Evolutionary conservation across 495 filamentous ascomycete genomes (phyloP).

Genomic region (Pyronema omphalodes): DNA sequence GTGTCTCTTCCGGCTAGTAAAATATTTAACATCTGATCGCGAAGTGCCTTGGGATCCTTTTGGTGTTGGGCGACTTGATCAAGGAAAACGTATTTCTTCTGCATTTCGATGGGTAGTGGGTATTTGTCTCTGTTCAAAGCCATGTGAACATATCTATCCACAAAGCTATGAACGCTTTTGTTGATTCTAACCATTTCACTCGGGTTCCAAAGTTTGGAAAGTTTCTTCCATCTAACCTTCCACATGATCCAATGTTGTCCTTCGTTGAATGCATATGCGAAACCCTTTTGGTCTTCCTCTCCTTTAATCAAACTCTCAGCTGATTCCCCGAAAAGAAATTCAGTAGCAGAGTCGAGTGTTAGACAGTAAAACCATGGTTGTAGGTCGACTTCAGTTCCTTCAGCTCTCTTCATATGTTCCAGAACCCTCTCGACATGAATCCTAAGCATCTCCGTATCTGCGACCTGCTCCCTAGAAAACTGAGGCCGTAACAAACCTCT

Average conservation of each 20-base stretch:
- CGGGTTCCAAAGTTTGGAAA: slow-evolving; percentile 33
- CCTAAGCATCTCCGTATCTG: slow-evolving; percentile 41
- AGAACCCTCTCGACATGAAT: slow-evolving; percentile 37
- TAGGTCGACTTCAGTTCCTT: slow-evolving; percentile 39
- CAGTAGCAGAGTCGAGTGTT: slow-evolving; percentile 51
- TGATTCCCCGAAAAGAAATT: slow-evolving; percentile 52
- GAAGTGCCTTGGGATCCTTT: slow-evolving; percentile 37
- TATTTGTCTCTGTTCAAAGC: slow-evolving; percentile 15
- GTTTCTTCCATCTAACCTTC: slow-evolving; percentile 28
- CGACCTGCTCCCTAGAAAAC: slow-evolving; percentile 42
- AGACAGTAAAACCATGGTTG: slow-evolving; percentile 46
- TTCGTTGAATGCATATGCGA: slow-evolving; percentile 31
- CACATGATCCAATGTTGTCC: slow-evolving; percentile 31
- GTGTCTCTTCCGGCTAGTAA: slow-evolving; percentile 43
- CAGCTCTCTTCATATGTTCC: slow-evolving; percentile 26
- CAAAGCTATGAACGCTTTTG: slow-evolving; percentile 26
- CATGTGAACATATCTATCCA: slow-evolving; percentile 34
- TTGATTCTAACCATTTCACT: slow-evolving; percentile 24
- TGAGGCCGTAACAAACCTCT: slow-evolving; percentile 44
- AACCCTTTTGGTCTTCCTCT: slow-evolving; percentile 19
- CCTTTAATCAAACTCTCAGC: slow-evolving; percentile 26
- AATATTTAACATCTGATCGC: slow-evolving; percentile 46
- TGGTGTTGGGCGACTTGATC: slow-evolving; percentile 43
- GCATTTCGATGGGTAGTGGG: not conserved
- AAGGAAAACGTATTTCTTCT: slow-evolving; percentile 39